Percentiles rank a stretch among this genome's conserved stretches.
Conservation (phyloP, 1,284 basidiomycete genomes). For the Puccinia novopanici region DNA sequence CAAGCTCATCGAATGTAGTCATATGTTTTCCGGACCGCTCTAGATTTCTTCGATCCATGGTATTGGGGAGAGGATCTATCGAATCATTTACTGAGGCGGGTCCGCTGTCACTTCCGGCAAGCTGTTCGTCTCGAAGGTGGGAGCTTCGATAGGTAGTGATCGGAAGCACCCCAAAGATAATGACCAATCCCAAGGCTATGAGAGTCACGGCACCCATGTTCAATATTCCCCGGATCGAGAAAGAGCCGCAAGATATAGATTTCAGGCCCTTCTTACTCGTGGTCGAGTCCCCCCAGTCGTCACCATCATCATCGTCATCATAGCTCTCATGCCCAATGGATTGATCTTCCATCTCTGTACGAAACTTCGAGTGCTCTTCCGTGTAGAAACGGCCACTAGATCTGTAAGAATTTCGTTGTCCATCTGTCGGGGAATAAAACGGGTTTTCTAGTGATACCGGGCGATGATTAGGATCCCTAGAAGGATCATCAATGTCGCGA, state of each 20-base stretch:
- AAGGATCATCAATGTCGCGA: background rate
- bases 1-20: too few relatives aligned
- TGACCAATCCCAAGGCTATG: conserved; percentile 26
- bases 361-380: conserved; percentile 23
- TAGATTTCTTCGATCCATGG: background rate
- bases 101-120: conserved; percentile 3
- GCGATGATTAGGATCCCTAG: too few relatives aligned
- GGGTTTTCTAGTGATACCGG: background rate
- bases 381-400: conserved; percentile 24
- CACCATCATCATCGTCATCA: conserved; percentile 43
- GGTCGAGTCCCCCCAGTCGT: background rate
- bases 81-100: conserved; percentile 64
- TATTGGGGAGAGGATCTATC: background rate
- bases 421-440: background rate
- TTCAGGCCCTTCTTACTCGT: background rate
- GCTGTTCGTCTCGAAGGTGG: background rate
- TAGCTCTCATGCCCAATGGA: background rate
- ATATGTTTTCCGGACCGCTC: too few relatives aligned
- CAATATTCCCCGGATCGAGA: conserved; percentile 27
- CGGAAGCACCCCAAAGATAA: conserved; percentile 34
- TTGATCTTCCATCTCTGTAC: conserved; percentile 13
- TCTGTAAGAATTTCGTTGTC: conserved; percentile 8
- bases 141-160: conserved; percentile 19
- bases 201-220: conserved; percentile 29
- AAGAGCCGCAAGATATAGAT: background rate